Base-by-base conservation (phyloP, 2,329 filamentous ascomycete genomes). In the Rhinocladiella similis region DNA sequence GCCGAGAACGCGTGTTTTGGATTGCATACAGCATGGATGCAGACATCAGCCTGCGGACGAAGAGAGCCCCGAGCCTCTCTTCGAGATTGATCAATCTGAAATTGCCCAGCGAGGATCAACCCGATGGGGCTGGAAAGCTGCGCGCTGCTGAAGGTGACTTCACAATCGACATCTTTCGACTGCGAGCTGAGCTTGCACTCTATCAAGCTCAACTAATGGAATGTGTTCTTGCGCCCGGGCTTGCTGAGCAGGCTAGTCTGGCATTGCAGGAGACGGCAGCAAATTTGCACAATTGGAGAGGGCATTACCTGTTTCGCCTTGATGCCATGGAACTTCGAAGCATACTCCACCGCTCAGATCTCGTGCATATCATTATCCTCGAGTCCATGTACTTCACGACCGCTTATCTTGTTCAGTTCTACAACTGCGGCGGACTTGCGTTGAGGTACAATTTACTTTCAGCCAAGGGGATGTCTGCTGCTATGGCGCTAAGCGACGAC, bases 61-160 rank as follows among this genome's bases (percentile, higher is more conserved):
- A 54, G 4, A 41, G 54, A 36, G n/a, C 51, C 4, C 54, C 58
- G 10, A 46, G 41, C 13, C 16, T 57, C 14, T 49, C 42, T 18
- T 48, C 54, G 5, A 53, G 42, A 20, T 36, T 90, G 63, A 96
- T 97, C 89, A 97, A 96, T 67, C 91, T 97, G 10, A 91, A 97
- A 45, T 80, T 97, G 42, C 94, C 94, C 0, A 92, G 90, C 63
- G 90, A 91, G 57, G 86, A 96, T 56, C 92, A 93, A 0, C 83
- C 83, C 4, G 94, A 97, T 69, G 92, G 94, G 59, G 90, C 96
- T 57, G 93, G 94, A 58, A 96, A 96, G 68, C 94, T 99, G 42
- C 90, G 91, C 5, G 77, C 97, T 35, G 86, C 88, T 3, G 89
- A 94, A 65, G 91, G 91, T 22, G 92, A 91, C 70, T 87, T 89